These are phyloP conservation scores for Acrodontium crateriforme DNA, from an alignment of 2,329 filamentous ascomycete genomes.

Conservation along the genomic window DNA sequence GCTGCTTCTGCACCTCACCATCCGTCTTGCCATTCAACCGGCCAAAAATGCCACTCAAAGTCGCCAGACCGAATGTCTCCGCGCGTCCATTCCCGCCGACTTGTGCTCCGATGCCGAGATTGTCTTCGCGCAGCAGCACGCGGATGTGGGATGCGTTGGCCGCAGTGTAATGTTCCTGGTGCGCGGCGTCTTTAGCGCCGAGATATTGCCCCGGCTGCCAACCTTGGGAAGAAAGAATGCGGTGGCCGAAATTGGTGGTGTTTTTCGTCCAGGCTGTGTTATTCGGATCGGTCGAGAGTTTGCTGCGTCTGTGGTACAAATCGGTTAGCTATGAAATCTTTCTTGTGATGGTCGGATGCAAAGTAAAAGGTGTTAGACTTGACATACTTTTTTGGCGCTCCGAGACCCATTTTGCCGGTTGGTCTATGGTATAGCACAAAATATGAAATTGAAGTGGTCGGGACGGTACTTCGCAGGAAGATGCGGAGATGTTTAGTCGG, in stretches of 20 bases:
- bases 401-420: slow-evolving; percentile 11
- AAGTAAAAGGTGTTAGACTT: neutral
- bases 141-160: slow-evolving; percentile 78
- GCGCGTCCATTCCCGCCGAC: slow-evolving; percentile 47
- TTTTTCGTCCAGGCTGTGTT: slow-evolving; percentile 87
- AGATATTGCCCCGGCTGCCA: slow-evolving; percentile 80
- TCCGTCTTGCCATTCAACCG: slow-evolving; percentile 80
- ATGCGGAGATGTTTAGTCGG: too few species aligned
- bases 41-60: slow-evolving; percentile 74
- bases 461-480: too few species aligned
- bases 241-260: slow-evolving; percentile 73
- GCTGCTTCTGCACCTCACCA: slow-evolving; percentile 55
- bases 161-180: slow-evolving; percentile 61
- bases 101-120: slow-evolving; percentile 74
- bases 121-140: slow-evolving; percentile 78
- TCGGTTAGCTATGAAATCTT: neutral
- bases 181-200: slow-evolving; percentile 61
- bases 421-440: too few species aligned
- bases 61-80: slow-evolving; percentile 71
- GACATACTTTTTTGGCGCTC: slow-evolving; percentile 9
- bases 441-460: too few species aligned
- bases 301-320: slow-evolving; percentile 44
- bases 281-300: slow-evolving; percentile 83
- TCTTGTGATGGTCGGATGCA: neutral
- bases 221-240: slow-evolving; percentile 74